Evolutionary conservation across 106 monocot genomes (phyloP).

Genomic region (Phalaenopsis equestris): DNA sequence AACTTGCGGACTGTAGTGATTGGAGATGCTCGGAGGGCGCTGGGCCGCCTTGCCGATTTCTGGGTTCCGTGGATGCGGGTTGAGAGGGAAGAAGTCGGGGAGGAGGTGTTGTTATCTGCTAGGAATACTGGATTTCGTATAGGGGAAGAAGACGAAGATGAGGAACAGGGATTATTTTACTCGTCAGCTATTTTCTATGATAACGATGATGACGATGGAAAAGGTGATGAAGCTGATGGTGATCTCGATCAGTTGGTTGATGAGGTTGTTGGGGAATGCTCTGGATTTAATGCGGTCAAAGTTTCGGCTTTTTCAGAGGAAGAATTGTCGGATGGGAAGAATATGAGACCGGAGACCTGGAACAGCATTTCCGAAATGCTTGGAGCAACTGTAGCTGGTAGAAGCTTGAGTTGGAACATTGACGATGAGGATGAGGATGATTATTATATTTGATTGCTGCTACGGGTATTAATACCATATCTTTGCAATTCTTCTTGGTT

Average conservation of each 20-base stretch:
- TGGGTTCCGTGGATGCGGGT: conserved; percentile 86
- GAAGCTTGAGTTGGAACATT: conserved; percentile 23
- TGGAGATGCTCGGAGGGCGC: conserved; percentile 52
- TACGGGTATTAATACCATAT: neutral
- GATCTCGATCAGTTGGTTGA: conserved; percentile 23
- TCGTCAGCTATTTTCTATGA: conserved; percentile 12
- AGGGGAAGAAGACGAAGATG: conserved; percentile 7
- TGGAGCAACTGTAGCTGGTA: conserved; percentile 19
- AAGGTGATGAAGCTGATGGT: neutral
- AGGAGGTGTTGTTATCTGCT: conserved; percentile 31
- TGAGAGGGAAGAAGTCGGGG: conserved; percentile 72
- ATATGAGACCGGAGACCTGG: conserved; percentile 6
- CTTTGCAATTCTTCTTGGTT: neutral
- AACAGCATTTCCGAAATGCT: conserved; percentile 18
- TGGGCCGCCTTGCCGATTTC: conserved; percentile 57
- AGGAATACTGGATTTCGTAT: conserved; percentile 4
- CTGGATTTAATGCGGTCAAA: conserved; percentile 5
- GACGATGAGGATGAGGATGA: conserved; percentile 47
- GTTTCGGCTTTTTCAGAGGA: conserved; percentile 50
- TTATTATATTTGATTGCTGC: conserved; percentile 28
- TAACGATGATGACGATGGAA: conserved; percentile 3
- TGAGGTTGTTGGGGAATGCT: conserved; percentile 16
- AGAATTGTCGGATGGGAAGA: conserved; percentile 16
- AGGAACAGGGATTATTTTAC: conserved; percentile 16
- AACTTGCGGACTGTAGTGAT: conserved; percentile 75